Evolutionary conservation across 352 stramenopile genomes (phyloP), one percentile per base, ranked within the genome.

Genomic region (Phytophthora hibernalis): DNA sequence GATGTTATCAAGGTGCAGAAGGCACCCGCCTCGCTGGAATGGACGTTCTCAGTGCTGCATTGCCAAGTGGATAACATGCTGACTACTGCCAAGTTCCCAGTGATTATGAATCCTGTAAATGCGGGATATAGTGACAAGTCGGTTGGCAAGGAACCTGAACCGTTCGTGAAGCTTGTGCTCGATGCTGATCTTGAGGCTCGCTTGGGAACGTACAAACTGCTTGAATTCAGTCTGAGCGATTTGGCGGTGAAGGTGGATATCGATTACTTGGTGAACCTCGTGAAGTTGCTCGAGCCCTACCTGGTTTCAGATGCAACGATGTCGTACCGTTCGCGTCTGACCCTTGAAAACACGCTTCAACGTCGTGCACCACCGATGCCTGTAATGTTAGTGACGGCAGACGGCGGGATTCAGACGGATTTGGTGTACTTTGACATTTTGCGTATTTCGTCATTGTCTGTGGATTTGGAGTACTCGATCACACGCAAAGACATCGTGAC

Each of bases 31-130:
- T 92, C 88, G 12, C 54, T 95, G 20, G 73, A 89, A 60, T 96
- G 86, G 86, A 77, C 76, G 10, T 83, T 92, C 24, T 92, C 85
- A 9, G 72, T 96, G 22, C 82, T 93, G 49, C 84, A 95, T 61
- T 83, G 85, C 20, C 88, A 96, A 71, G 64, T 93, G 18, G 88
- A 96, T 54, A 92, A 96, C 68, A 96, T 96, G 88, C 70, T 96
- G 16, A 61, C 80, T 15, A 88, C 65, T 16, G 85, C 88, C 1
- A 90, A 91, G 56, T 96, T 94, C 69, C 85, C 88, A 8, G 88
- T 95, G 7, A 91, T 96, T 22, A 65, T 96, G 61, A 93, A 92
- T 69, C 88, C 86, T 3, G 72, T 91, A 5, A 84, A 91, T 53
- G 79, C 85, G 3, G 88, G 88, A 4, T 96, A 91, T 59, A 94